Conservation (phyloP, 257 asterid genomes). For the Echium plantagineum region DNA sequence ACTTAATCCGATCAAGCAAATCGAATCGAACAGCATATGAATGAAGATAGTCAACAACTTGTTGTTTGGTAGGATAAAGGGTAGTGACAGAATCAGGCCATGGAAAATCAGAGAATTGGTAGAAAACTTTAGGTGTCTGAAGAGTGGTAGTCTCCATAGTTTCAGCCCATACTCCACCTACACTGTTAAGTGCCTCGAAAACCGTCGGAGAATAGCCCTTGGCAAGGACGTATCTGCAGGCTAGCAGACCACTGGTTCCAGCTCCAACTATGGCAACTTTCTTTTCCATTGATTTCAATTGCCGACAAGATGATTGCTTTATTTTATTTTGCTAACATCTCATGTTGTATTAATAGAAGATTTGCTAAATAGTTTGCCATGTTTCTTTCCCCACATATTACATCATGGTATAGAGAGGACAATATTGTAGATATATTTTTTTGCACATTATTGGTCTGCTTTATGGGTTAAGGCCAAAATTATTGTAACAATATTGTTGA, state of each 20-base stretch:
- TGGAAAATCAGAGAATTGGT: slow-evolving; percentile 44
- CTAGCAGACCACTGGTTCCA: slow-evolving; percentile 56
- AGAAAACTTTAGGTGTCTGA: slow-evolving; percentile 26
- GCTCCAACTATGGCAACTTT: slow-evolving; percentile 52
- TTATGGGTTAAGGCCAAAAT: too few relatives aligned
- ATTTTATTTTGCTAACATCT: not conserved
- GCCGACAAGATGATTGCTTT: not conserved
- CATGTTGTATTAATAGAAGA: not conserved
- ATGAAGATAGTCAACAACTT: slow-evolving; percentile 27
- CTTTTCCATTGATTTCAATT: slow-evolving; percentile 26
- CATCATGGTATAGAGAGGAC: not conserved
- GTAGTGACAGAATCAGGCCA: slow-evolving; percentile 35
- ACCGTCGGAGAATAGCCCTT: slow-evolving; percentile 15
- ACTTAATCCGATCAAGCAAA: slow-evolving; percentile 25
- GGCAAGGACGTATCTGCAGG: slow-evolving; percentile 34
- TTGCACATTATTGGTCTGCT: too few relatives aligned
- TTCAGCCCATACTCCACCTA: slow-evolving; percentile 14
- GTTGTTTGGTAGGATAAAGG: slow-evolving; percentile 19
- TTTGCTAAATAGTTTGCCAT: not conserved
- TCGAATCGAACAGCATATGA: slow-evolving; percentile 27
- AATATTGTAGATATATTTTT: too few relatives aligned
- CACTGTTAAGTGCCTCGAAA: not conserved
- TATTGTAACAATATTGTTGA: too few relatives aligned
- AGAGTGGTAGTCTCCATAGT: slow-evolving; percentile 23
- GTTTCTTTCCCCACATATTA: not conserved